Base-by-base conservation (phyloP, 192 early-diverging fungal species). In the Coemansia pectinata region DNA sequence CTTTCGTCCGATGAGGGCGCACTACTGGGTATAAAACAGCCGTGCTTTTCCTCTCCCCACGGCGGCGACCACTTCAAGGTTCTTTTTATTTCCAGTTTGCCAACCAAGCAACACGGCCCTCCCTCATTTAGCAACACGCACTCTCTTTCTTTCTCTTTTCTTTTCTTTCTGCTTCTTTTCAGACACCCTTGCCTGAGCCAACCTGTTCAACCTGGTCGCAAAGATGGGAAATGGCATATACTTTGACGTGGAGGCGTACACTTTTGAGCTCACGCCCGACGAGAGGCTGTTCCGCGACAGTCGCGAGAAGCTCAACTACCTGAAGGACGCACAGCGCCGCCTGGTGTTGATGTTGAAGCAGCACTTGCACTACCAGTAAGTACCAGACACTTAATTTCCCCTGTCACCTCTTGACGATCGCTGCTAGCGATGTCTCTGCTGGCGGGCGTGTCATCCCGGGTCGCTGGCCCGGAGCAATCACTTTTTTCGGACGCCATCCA, bases 141-240 rank as follows among this genome's bases (percentile, higher is more conserved):
- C 9, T 10, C 9, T 14, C 52, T 53, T 23, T 53, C 25, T 53
- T 11, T 5, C 14, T 53, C 52, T 53, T 53, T 29, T 29, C 8
- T 2, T 14, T 53, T 14, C 11, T 19, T 27, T 27, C 27, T 36
- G 4, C 2, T 15, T 17, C 21, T 40, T 27, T 58, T 53, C 38
- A 17, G 19, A 59, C 63, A 14, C 48, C 21, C 15, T 11, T 25
- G 21, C 48, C 6, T 27, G 9, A 9, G 21, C 31, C 61, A 47
- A n/a, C 45, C 42, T 59, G 55, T 42, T 33, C n/a, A 15, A 60
- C 38, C 44, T 38, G 23, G 39, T 29, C 36, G 33, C 34, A 21
- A 65, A 57, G 31, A 83, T 83, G 80, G 72, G 72, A 42, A 83
- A 83, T 57, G 80, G 72, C 29, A 83, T 83, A 76, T 83, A 67